Evolutionary conservation across 2,329 filamentous ascomycete species (phyloP).

Genomic region (Colletotrichum cordylinicola): DNA sequence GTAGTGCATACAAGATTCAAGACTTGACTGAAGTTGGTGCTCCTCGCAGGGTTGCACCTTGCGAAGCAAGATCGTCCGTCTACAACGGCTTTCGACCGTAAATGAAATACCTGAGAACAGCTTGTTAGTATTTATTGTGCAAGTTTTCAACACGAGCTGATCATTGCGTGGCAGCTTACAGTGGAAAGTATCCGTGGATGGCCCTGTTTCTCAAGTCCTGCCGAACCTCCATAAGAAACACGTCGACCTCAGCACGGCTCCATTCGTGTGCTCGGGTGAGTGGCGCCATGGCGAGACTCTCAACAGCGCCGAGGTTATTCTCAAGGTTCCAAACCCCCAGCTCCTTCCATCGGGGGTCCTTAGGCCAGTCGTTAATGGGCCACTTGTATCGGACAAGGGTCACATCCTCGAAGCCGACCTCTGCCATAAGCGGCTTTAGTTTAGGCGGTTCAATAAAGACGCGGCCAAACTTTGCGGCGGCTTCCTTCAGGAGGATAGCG

Average conservation of each 20-base stretch:
- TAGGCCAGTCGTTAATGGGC: slow-evolving; percentile 58
- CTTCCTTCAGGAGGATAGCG: not conserved
- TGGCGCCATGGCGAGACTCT: not conserved
- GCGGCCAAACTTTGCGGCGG: not conserved
- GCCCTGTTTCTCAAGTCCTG: not conserved
- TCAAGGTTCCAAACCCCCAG: slow-evolving; percentile 37
- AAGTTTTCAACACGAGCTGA: not conserved
- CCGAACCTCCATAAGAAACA: not conserved
- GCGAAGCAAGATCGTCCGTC: not conserved
- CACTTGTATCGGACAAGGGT: slow-evolving; percentile 53
- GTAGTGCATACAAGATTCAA: not conserved
- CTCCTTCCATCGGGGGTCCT: slow-evolving; percentile 55
- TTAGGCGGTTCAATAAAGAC: not conserved
- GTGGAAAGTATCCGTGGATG: not conserved
- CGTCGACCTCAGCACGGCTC: not conserved
- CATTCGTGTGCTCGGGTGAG: not conserved
- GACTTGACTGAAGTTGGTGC: rapidly evolving
- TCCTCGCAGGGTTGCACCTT: not conserved
- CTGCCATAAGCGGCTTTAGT: slow-evolving; percentile 44
- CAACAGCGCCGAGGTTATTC: not conserved
- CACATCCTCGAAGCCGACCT: slow-evolving; percentile 60
- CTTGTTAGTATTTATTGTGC: rapidly evolving
- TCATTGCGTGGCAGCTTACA: not conserved
- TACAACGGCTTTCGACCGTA: not conserved
- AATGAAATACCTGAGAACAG: not conserved